Evolutionary conservation across 2,329 filamentous ascomycete genomes (phyloP), one percentile per base, ranked within the genome.

Genomic region (Diaporthe citriasiana): DNA sequence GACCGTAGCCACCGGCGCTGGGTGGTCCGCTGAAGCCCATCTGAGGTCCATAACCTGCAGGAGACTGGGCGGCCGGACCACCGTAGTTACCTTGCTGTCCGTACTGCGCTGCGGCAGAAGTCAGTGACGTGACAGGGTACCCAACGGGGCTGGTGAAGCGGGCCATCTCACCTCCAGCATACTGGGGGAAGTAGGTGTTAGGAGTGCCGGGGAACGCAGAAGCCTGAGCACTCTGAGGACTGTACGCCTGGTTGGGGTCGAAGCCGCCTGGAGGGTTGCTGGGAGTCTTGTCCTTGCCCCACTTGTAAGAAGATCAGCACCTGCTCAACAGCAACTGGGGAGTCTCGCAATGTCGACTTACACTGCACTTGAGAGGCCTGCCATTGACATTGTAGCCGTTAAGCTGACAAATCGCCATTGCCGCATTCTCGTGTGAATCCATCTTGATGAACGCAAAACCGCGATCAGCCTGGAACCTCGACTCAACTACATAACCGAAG

Each of bases 361-460:
- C 96, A 84, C 96, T 98, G 90, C 97, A 99, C 89, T 99, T 99
- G 79, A 99, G 86, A 70, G 97, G 97, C 78, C 97, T 93, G 70
- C 97, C 97, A 80, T 99, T 98, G 79, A 99, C 96, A 78, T 98
- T 97, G 87, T 98, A 99, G 42, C 96, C 96, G 80, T 96, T 98
- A 81, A 99, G 89, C 82, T 98, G 95, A 85, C 97, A 99, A 81
- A 99, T 99, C 45, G 95, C 95, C 93, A 98, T 98, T 71, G 97
- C 95, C 4, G 97, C 97, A 81, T 98, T 98, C 86, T 99, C 97
- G 81, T 99, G 97, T 9, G 92, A 93, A 83, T 99, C 97, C 95
- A 99, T 98, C 89, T 99, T 99, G 84, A 99, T 95, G 83, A 99
- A 99, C 10, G 97, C 95, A 82, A 99, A 99, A 19, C 97, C 97